Evolutionary conservation across 2,329 filamentous ascomycete genomes (phyloP), one percentile per base, ranked within the genome.

Genomic region (Uncinocarpus reesii): DNA sequence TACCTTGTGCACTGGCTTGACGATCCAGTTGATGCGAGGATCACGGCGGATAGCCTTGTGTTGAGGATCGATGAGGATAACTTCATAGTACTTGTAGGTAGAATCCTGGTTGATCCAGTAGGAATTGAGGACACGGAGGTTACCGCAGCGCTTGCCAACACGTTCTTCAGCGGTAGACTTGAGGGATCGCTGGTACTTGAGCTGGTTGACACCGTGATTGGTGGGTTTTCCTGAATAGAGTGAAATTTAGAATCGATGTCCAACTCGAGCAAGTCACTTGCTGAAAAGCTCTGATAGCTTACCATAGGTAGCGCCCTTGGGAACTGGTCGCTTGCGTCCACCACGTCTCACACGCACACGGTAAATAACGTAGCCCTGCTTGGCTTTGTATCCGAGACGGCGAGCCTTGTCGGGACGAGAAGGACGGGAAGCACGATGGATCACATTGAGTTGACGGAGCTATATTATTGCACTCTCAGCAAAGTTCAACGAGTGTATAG

Each of bases 61-160:
- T 79, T 93, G 86, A 71, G 92, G 92, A 79, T 98, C 92, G 71
- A 98, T 90, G 69, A 95, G 86, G 79, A 98, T 96, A 75, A 96
- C 83, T 78, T 98, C 92, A 80, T 81, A 98, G 86, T 98, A 98
- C 82, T 98, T 98, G 86, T 96, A 98, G 76, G 92, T 98, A 55
- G 89, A 95, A 80, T 98, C 92, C 81, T 96, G 88, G 86, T 98
- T 98, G 80, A 98, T 87, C 93, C 93, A 98, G 89, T 98, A 98
- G 58, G 90, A 96, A 86, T 98, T 98, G 69, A 98, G 85, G 69
- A 98, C 92, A 70, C 92, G 88, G 73, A 98, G 77, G 79, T 98
- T 98, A 76, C 89, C 88, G 79, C 89, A 95, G 72, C 90, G 89
- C 74, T 89, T 89, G 69, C 93, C 92, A 71, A 98, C 90, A 85